Base-by-base conservation (phyloP, 2,329 filamentous ascomycete genomes). In the Talaromyces funiculosus region DNA sequence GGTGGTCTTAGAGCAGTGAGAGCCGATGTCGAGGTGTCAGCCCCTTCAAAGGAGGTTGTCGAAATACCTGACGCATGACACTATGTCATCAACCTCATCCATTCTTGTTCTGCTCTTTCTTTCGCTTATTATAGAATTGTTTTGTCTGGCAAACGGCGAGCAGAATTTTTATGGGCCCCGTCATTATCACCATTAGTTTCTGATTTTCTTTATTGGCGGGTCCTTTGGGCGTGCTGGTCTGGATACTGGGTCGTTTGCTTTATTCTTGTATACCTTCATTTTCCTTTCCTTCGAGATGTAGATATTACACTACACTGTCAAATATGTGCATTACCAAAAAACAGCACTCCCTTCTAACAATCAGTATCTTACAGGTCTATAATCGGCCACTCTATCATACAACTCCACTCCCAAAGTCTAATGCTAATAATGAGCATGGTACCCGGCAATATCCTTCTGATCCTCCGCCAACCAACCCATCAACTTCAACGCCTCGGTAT, bases 1-100 rank as follows among this genome's bases (percentile, higher is more conserved):
- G 84, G 88, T 35, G 90, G 90, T 56, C 76, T 89, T 67, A 79
- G 84, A 68, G 80, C 84, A 53, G 76, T 78, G 54, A 74, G 75
- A 63, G 69, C 73, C 53, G 73, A 62, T 53, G 20, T 29, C 69
- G 16, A 69, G 67, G 53, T 70, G 67, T 37, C 64, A 71, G 53
- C 61, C 4, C 16, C 20, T 38, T 14, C 51, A 71, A 59, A 71
- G 49, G 40, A 54, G 24, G 22, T 38, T 49, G 60, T 59, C 22
- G 45, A 59, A 6, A 18, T 59, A 31, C 18, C 37, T 22, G 57
- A 59, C 18, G 57, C 45, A 53, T 59, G 53, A 29, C 10, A 31
- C 3, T 45, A 5, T 22, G 3, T 12, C 31, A 3, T 3, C 20
- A 22, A 16, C 42, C 42, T 6, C 22, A 26, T 45, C 7, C 35